phyloP scores from a whole-genome alignment of 805 yeast species.

The Yarrowia hollandica region DNA sequence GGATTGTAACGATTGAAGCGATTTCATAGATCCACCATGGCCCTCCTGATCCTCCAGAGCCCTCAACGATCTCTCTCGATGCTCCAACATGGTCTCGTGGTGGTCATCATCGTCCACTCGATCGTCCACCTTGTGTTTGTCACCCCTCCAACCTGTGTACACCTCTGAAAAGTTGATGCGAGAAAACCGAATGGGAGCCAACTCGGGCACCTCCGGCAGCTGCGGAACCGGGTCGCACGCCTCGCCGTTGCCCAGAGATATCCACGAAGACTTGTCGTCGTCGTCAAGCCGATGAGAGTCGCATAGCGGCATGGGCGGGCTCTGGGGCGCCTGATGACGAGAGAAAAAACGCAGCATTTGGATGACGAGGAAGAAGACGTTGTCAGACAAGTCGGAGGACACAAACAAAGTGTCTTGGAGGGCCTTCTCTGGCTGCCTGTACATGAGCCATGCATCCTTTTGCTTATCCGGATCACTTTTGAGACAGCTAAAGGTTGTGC shows the following conservation, averaged over 20 bases:
- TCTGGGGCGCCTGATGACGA: neutral
- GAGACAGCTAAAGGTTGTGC: no score
- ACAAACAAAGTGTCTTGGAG: no score
- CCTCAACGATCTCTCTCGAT: no score
- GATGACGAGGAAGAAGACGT: no score
- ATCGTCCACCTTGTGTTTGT: neutral
- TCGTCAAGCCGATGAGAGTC: neutral
- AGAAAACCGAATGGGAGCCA: neutral
- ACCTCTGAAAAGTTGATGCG: conserved; percentile 1
- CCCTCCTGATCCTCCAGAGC: no score
- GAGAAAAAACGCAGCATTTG: neutral
- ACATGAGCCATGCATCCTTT: no score
- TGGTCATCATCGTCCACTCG: neutral
- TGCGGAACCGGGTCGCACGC: neutral
- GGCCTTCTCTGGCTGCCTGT: no score
- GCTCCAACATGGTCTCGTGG: neutral
- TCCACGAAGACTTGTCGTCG: neutral
- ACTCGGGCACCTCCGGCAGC: conserved; percentile 8
- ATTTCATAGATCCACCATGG: no score
- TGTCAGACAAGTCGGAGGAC: no score
- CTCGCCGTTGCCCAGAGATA: neutral
- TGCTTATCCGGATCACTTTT: no score
- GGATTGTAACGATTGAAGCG: neutral
- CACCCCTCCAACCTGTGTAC: conserved; percentile 8
- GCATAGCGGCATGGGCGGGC: conserved; percentile 10